Evolutionary conservation across 1,139 yeast species (phyloP).

Genomic region (Maudiozyma humilis): DNA sequence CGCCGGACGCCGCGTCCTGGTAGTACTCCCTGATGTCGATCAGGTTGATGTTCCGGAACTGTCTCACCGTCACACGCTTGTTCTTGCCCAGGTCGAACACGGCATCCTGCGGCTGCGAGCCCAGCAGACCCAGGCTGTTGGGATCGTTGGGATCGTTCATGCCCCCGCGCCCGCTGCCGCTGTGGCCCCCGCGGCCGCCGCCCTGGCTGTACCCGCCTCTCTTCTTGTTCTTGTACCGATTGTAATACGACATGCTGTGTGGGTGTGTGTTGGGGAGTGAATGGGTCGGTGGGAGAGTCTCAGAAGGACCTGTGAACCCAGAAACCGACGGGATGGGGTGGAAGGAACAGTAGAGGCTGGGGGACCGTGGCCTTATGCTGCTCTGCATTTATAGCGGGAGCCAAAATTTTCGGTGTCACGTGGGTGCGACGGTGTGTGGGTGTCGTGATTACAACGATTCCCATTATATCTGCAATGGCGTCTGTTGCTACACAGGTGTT

Average conservation of each 20-base stretch:
- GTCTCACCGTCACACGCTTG: conserved; percentile 64
- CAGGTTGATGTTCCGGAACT: conserved; percentile 54
- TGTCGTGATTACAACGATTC: too few species aligned
- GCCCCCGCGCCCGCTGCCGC: not conserved
- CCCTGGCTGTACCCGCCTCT: conserved; percentile 10
- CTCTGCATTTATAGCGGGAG: conserved; percentile 1
- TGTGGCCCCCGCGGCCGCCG: not conserved
- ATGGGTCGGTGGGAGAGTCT: not conserved
- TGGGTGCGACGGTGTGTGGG: too few species aligned
- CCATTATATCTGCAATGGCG: too few species aligned
- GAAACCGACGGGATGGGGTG: too few species aligned
- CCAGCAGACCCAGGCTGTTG: conserved; percentile 9
- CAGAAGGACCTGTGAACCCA: too few species aligned
- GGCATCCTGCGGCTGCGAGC: conserved; percentile 21
- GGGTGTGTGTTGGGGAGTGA: too few species aligned
- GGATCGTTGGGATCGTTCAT: conserved; percentile 3
- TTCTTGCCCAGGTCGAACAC: conserved; percentile 50
- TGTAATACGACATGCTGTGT: conserved; percentile 30
- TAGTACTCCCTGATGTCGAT: conserved; percentile 81
- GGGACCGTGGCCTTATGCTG: too few species aligned
- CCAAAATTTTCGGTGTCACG: not conserved
- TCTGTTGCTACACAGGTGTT: too few species aligned
- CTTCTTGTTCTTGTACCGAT: conserved; percentile 25
- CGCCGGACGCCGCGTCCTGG: conserved; percentile 49
- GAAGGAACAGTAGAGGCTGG: too few species aligned